These are phyloP conservation scores for Suillus occidentalis DNA, from an alignment of 768 basidiomycete genomes.

Conservation along the genomic window DNA sequence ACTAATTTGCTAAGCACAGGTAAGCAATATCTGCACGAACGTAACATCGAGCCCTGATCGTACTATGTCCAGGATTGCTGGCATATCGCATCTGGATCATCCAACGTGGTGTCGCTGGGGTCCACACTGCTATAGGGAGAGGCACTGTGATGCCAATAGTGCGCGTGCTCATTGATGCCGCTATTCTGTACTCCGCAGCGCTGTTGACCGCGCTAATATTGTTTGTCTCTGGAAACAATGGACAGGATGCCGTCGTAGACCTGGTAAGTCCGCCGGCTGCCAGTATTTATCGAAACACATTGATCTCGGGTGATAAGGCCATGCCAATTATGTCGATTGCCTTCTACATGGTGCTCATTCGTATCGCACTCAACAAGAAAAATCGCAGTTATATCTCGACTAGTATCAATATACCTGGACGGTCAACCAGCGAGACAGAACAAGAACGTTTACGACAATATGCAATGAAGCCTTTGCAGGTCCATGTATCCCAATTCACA, in stretches of 20 bases:
- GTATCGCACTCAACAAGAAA: background rate
- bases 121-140: background rate
- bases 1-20: conserved; percentile 11
- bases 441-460: background rate
- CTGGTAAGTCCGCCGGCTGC: conserved; percentile 15
- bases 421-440: background rate
- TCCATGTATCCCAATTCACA: background rate
- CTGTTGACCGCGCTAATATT: conserved; percentile 6
- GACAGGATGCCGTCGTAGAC: conserved; percentile 8
- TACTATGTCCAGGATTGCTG: conserved; percentile 3
- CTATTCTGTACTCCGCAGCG: conserved; percentile 7
- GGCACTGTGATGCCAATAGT: background rate
- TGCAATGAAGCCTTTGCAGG: background rate
- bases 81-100: conserved; percentile 13
- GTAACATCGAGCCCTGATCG: background rate
- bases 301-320: background rate
- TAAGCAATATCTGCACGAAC: background rate
- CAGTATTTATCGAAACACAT: background rate
- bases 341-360: conserved; percentile 14
- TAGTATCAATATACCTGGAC: background rate
- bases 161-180: conserved; percentile 11
- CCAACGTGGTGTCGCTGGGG: background rate
- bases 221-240: conserved; percentile 6
- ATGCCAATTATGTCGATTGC: conserved; percentile 11
- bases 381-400: background rate